Base-by-base conservation (phyloP, 2,329 filamentous ascomycete species). In the Talaromyces sp. region DNA sequence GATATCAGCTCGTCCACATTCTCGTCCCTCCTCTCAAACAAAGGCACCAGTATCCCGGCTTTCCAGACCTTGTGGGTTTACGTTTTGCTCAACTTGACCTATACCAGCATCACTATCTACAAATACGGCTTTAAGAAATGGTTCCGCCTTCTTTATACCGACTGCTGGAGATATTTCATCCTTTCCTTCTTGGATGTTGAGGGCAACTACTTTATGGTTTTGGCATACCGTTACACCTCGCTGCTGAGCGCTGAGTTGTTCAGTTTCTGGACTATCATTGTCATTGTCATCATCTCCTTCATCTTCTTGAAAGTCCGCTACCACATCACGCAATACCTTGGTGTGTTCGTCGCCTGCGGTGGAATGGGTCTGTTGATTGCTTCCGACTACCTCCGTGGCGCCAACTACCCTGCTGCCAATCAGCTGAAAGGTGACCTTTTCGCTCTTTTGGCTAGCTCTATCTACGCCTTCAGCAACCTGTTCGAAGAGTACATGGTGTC, bases 31-130 rank as follows among this genome's bases (percentile, higher is more conserved):
- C 87, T 99, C 37, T 84, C 83, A 64, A 77, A 80, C 3, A 78
- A 85, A 68, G 85, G 88, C 60, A 93, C 90, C 70, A 92, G 87
- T 67, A 96, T 98, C 70, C 95, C 95, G 8, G 92, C 95, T 63
- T 97, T 98, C 82, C 95, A 99, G 81, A 92, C 91, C 37, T 86
- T 98, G 72, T 96, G 97, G 85, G 97, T 95, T 80, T 99, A 99
- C 79, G 84, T 93, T 52, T 80, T 97, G 60, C 85, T 99, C 69
- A 89, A 89, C 67, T 63, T 92, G 65, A 87, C 97, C 75, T 99
- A 96, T 82, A 90, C 92, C 31, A 83, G 87, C 47, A 87, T 90
- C 73, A 93, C 91, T 13, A 79, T 97, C 47, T 90, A 91, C 82
- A 85, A 85, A 70, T 92, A 96, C 74, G 94, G 95, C 7, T 83